Base-by-base conservation (phyloP, 116 monocot genomes). In the Posidonia oceanica region DNA sequence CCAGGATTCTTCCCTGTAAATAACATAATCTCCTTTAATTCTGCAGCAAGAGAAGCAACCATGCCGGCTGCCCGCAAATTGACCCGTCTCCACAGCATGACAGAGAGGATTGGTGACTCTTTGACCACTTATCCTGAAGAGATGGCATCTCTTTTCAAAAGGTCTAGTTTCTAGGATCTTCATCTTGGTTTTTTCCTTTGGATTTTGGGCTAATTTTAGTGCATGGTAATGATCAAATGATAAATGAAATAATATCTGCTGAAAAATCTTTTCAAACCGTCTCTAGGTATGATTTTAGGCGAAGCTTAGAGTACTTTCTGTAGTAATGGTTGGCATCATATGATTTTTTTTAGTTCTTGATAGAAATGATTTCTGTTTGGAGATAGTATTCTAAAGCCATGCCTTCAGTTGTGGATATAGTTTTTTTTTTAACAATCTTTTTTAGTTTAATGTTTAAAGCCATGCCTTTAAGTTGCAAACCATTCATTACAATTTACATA, bases 51-150 rank as follows among this genome's bases (percentile, higher is more conserved):
- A 36, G 36, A 7, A 37, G 48, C 14, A 68, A 41, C 76, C 71
- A 79, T 85, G 85, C 62, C 78, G 11, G 76, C 77, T 7, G 48
- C 7, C 3, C 85, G 77, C 20, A 48, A 64, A 40, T 71, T 91
- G 79, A 75, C 67, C 53, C 94, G 91, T 59, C 53, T 84, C 36
- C 91, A 90, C 74, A 94, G 94, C 74, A 64, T 94, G 36, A 78
- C 80, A 65, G 94, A 90, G 75, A 81, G 86, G 52, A 71, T 94
- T 40, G 80, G 86, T 4, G 94, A 91, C 73, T 75, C 84, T 61
- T 83, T 94, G 56, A 75, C 88, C n/a, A 77, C 94, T 18, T 82
- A 94, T 61, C 82, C 88, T 4, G 84, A 86, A 73, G 94, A 91
- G 42, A 74, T 94, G 41, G 74, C 88, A 0, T 76, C 82, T 41